Base-by-base conservation (phyloP, 257 asterid species). In the Hygrophila difformis region DNA sequence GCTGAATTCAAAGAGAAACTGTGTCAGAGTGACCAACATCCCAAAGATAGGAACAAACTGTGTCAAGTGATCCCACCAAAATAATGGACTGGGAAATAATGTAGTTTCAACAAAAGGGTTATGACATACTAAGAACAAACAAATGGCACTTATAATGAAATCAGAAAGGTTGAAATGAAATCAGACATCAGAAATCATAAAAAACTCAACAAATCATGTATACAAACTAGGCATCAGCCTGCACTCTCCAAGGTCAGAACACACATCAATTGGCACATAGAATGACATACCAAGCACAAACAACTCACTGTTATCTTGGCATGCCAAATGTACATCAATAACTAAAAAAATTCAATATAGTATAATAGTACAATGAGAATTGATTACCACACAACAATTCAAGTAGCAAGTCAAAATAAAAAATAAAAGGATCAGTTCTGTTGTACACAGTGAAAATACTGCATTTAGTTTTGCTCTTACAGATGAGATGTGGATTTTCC, bases 401-500 rank as follows among this genome's bases (percentile, higher is more conserved):
- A n/a, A n/a, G n/a, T n/a, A n/a, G n/a, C n/a, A n/a, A n/a, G n/a
- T n/a, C n/a, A n/a, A n/a, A n/a, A n/a, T n/a, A n/a, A 15, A 9
- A 22, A 14, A 15, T 15, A 50, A 5, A n/a, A n/a, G n/a, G n/a
- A n/a, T n/a, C 33, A 44, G 42, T 13, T 2, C 33, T 34, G 37
- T 29, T 37, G 17, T 36, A 28, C 34, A 24, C 22, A 2, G 4
- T 19, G 45, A 29, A 42, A 17, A 12, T 29, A 39, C 45, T 40
- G 46, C 19, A 15, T 46, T 10, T 10, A 19, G 47, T 14, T 11
- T 7, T 53, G 21, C 17, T 12, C 29, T 13, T 2, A 20, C 8
- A 45, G 40, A 47, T 44, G n/a, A 23, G 26, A 13, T 23, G 31
- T 15, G n/a, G 40, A 51, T 28, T 49, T 18, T 40, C 49, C 42